A percentile compares a stretch with the other conserved stretches of the same genome.
These are phyloP conservation scores for Penicillium sp. DNA, from an alignment of 2,329 filamentous ascomycete genomes.

Conservation along the genomic window DNA sequence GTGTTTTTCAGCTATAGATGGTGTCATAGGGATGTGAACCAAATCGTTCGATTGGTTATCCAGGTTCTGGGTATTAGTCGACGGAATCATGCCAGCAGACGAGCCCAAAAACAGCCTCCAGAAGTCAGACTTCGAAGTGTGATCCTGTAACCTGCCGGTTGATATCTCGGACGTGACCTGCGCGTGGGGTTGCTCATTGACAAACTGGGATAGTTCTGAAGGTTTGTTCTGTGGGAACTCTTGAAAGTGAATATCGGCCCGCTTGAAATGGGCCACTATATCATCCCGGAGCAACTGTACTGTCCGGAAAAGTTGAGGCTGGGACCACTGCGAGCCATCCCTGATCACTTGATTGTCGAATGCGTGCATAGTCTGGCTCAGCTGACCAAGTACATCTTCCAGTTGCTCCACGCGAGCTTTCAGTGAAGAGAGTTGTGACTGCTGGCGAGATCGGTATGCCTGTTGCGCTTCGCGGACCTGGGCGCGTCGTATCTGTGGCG, in stretches of 20 bases:
- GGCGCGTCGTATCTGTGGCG: conserved; percentile 3
- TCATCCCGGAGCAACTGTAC: conserved; percentile 7
- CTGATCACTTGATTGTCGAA: conserved; percentile 6
- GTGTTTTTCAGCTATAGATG: not conserved
- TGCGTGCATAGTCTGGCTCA: conserved; percentile 5
- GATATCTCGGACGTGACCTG: not conserved
- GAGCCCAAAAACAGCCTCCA: conserved; percentile 3
- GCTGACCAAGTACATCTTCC: conserved; percentile 4
- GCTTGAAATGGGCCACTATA: conserved; percentile 3
- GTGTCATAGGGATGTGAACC: not conserved
- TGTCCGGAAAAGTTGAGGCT: conserved; percentile 1
- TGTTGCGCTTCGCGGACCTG: conserved; percentile 16
- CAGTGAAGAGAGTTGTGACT: conserved; percentile 8
- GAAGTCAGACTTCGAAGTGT: not conserved
- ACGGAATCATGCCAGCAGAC: not conserved
- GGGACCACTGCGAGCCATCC: not conserved
- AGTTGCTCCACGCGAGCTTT: conserved; percentile 11
- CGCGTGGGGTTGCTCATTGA: not conserved
- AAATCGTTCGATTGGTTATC: not conserved
- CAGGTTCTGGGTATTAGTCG: not conserved
- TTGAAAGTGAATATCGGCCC: not conserved
- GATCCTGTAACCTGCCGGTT: not conserved
- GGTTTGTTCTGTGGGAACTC: not conserved
- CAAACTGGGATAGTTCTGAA: not conserved
- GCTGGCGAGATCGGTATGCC: conserved; percentile 15